Percentiles rank a stretch among this genome's conserved stretches.
Conservation (phyloP, 345 rosid species). For the Eucalyptus sp. region DNA sequence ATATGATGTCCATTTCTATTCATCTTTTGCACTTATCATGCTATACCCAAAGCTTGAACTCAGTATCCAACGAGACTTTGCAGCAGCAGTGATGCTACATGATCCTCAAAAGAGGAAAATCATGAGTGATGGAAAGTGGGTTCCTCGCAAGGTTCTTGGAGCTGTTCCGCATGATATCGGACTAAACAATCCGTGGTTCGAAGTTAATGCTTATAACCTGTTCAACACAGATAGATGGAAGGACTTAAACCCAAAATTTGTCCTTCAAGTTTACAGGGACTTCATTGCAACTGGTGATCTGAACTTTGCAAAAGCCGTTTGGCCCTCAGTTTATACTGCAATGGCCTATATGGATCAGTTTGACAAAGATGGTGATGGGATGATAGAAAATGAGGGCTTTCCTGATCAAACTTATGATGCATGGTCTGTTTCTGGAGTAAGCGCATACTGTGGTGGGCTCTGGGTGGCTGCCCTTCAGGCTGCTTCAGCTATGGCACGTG, state of each 20-base stretch:
- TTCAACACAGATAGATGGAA: conserved; percentile 79
- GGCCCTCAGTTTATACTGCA: conserved; percentile 87
- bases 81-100: conserved; percentile 86
- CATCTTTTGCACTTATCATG: conserved; percentile 82
- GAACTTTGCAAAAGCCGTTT: conserved; percentile 66
- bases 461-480: conserved; percentile 98
- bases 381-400: conserved; percentile 93
- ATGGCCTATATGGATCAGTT: conserved; percentile 95
- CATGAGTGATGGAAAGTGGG: conserved; percentile 54
- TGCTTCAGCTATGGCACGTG: conserved; percentile 72
- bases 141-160: conserved; percentile 73
- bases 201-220: conserved; percentile 66
- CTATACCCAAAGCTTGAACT: conserved; percentile 87
- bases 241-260: conserved; percentile 90
- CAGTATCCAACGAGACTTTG: conserved; percentile 87
- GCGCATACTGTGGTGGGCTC: conserved; percentile 85
- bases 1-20: conserved; percentile 88
- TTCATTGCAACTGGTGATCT: conserved; percentile 79
- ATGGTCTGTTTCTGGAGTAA: conserved; percentile 84
- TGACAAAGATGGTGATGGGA: conserved; percentile 90
- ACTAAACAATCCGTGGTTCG: conserved; percentile 75
- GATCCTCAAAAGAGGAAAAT: conserved; percentile 64
- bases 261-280: conserved; percentile 88
- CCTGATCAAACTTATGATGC: conserved; percentile 97
- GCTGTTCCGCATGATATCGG: conserved; percentile 97